Evolutionary conservation across 306 rosid genomes (phyloP).

Genomic region (Inga leiocalycina): DNA sequence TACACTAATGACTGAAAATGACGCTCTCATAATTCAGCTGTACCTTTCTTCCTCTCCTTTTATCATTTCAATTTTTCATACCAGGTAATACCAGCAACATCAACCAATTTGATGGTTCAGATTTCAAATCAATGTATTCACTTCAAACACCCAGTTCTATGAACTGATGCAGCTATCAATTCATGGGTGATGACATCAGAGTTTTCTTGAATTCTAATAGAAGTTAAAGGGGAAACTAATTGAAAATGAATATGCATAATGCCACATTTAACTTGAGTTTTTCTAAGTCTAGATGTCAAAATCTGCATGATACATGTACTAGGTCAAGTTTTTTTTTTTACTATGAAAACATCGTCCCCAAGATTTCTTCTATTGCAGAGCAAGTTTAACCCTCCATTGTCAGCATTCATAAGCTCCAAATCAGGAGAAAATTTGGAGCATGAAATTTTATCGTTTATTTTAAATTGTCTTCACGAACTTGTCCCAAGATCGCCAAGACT

Average conservation of each 20-base stretch:
- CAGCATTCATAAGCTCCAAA: neutral
- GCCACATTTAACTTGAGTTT: conserved; percentile 5
- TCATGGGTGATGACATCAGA: conserved; percentile 14
- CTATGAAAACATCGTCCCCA: neutral
- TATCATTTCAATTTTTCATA: neutral
- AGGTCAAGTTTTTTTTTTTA: neutral
- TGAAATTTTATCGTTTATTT: neutral
- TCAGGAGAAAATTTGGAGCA: neutral
- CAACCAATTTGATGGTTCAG: conserved; percentile 22
- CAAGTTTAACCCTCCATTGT: neutral
- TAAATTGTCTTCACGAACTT: neutral
- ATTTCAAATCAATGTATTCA: conserved; percentile 21
- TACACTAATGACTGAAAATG: conserved; percentile 36
- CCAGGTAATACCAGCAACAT: conserved; percentile 33
- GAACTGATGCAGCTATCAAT: conserved; percentile 4
- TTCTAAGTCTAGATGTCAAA: neutral
- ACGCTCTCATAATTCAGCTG: conserved; percentile 17
- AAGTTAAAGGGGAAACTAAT: neutral
- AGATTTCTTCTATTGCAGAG: conserved; percentile 20
- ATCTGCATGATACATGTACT: neutral
- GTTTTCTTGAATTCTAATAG: neutral
- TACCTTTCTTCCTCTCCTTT: neutral
- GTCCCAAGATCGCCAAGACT: neutral
- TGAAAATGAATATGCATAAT: neutral
- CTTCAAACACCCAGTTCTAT: conserved; percentile 8